Conservation (phyloP, 805 yeast species). For the Barnettozyma pratensis region DNA sequence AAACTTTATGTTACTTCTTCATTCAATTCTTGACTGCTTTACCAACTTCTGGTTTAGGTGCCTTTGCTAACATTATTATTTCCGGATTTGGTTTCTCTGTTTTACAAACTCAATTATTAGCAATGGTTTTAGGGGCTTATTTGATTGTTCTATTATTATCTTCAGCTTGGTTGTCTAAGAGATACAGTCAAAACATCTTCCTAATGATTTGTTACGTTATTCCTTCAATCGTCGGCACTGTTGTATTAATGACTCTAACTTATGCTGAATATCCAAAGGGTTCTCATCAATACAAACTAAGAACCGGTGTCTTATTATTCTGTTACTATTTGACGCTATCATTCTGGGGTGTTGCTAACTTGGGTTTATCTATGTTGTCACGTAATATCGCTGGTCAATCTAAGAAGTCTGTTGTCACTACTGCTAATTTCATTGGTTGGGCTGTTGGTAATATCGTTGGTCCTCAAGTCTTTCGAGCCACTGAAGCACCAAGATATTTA, state of each 20-base stretch:
- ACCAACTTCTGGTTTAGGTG: conserved; percentile 47
- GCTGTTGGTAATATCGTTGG: conserved; percentile 51
- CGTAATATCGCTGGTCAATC: conserved; percentile 54
- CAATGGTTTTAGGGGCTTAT: conserved; percentile 43
- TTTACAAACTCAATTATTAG: conserved; percentile 18
- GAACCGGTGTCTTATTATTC: conserved; percentile 37
- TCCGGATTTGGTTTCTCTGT: conserved; percentile 41
- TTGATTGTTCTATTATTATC: conserved; percentile 24
- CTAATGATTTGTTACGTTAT: conserved; percentile 27
- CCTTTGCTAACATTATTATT: conserved; percentile 50
- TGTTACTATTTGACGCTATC: conserved; percentile 46
- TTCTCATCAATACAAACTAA: conserved; percentile 15
- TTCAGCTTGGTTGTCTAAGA: conserved; percentile 31
- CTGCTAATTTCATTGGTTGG: conserved; percentile 44
- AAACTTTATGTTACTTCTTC: conserved; percentile 46
- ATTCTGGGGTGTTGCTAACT: conserved; percentile 45
- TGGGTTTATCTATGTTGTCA: conserved; percentile 44
- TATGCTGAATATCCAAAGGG: conserved; percentile 4
- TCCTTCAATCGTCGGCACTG: conserved; percentile 43
- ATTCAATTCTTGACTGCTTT: conserved; percentile 42
- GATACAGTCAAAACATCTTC: conserved; percentile 18
- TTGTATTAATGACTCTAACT: conserved; percentile 33
- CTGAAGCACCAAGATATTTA: conserved; percentile 42
- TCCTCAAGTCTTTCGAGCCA: conserved; percentile 48
- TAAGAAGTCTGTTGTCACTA: conserved; percentile 44